Evolutionary conservation across 106 monocot species (phyloP).

Genomic region (Xerophyta viscosa): DNA sequence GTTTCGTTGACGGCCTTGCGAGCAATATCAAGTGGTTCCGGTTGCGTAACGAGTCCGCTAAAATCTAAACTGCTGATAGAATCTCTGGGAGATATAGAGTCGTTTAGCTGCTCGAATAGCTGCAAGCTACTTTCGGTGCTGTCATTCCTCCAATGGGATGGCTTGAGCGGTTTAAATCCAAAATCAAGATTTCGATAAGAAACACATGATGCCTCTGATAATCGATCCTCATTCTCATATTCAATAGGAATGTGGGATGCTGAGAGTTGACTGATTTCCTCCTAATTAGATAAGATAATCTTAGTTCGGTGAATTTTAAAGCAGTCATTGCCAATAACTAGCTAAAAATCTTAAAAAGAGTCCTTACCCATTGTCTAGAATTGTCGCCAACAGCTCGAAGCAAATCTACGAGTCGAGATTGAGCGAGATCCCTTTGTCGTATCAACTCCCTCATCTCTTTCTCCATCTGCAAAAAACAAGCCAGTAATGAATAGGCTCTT

Average conservation of each 20-base stretch:
- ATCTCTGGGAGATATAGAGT: background rate
- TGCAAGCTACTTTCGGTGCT: constrained; percentile 3
- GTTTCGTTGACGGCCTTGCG: constrained; percentile 11
- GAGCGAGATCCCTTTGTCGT: constrained; percentile 76
- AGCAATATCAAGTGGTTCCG: constrained; percentile 14
- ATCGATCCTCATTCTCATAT: constrained; percentile 48
- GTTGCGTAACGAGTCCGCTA: background rate
- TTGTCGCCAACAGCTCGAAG: constrained; percentile 44
- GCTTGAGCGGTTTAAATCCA: constrained; percentile 6
- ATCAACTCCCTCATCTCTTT: constrained; percentile 76
- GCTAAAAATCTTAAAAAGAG: background rate
- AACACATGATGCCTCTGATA: constrained; percentile 35
- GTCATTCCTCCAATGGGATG: constrained; percentile 11
- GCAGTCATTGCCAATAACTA: background rate
- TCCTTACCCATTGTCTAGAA: constrained; percentile 48
- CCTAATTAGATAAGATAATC: constrained; percentile 15
- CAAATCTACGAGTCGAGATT: constrained; percentile 70
- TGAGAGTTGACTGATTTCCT: constrained; percentile 23
- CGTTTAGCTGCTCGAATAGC: constrained; percentile 1
- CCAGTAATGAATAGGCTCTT: background rate
- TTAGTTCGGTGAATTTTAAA: constrained; percentile 2
- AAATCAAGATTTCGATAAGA: constrained; percentile 33
- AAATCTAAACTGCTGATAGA: constrained; percentile 20
- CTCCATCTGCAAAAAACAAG: constrained; percentile 54
- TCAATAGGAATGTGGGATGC: constrained; percentile 10